Conservation (phyloP, 148 eudicot genomes). For the Hydrangea macrophylla region DNA sequence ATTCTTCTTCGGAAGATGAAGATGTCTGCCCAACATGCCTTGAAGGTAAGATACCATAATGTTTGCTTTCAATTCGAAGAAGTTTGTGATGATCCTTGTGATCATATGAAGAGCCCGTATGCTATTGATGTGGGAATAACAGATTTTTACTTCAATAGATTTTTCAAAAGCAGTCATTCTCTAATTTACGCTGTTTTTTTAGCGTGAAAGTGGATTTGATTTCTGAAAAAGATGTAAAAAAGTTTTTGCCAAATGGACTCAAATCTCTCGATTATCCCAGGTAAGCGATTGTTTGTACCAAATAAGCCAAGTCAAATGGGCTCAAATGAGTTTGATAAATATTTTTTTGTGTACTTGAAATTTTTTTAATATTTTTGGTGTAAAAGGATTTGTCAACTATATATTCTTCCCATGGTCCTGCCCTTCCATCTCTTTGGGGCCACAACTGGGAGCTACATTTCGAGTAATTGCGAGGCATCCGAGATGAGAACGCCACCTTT, state of each 20-base stretch:
- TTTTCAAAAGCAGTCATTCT: neutral
- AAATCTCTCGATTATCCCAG: too few species aligned
- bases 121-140: too few species aligned
- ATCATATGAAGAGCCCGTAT: too few species aligned
- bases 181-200: neutral
- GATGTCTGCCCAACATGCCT: conserved; percentile 97
- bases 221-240: neutral
- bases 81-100: neutral
- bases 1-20: conserved; percentile 79
- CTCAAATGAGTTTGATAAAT: too few species aligned
- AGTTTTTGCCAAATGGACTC: too few species aligned
- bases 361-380: neutral
- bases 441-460: neutral
- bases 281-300: too few species aligned
- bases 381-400: too few species aligned
- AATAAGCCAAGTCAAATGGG: neutral
- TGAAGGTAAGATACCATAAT: conserved; percentile 51
- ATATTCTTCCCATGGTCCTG: neutral
- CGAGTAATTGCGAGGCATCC: neutral
- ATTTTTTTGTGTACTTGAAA: neutral
- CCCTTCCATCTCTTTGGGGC: neutral
- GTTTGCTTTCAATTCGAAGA: neutral
- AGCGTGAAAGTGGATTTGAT: neutral
- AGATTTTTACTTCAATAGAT: neutral
- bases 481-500: neutral